Conservation (phyloP, 192 early-diverging fungal species). For the Chytriomyces confervae region DNA sequence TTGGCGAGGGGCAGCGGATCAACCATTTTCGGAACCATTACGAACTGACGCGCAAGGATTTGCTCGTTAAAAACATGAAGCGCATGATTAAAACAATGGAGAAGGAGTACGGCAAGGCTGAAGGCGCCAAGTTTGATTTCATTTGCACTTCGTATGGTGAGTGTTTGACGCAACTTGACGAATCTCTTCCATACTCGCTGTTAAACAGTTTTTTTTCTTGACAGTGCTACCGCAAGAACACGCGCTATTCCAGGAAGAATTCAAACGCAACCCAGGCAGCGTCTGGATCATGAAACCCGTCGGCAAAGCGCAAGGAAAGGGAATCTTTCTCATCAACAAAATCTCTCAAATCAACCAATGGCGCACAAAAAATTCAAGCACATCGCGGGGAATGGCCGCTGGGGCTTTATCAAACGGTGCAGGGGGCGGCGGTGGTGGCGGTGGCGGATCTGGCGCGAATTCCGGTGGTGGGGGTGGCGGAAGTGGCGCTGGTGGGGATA, state of each 20-base stretch:
- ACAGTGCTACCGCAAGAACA: conserved; percentile 63
- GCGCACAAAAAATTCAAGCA: conserved; percentile 54
- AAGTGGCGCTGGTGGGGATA: conserved; percentile 8
- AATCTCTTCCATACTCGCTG: background rate
- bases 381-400: background rate
- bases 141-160: conserved; percentile 60
- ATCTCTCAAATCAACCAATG: conserved; percentile 64
- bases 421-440: conserved; percentile 36
- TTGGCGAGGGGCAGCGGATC: conserved; percentile 63
- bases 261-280: conserved; percentile 65
- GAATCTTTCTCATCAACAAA: conserved; percentile 72
- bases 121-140: conserved; percentile 65
- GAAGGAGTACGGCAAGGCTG: conserved; percentile 62
- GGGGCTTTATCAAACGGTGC: conserved; percentile 14
- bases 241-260: conserved; percentile 71
- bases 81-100: conserved; percentile 70
- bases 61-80: conserved; percentile 72
- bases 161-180: background rate
- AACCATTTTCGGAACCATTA: conserved; percentile 74
- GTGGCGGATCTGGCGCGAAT: background rate
- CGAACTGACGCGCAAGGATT: conserved; percentile 70
- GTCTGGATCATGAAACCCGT: conserved; percentile 76
- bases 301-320: conserved; percentile 71
- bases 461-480: background rate
- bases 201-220: background rate